Evolutionary conservation across 768 basidiomycete genomes (phyloP), one percentile per base, ranked within the genome.

Genomic region (Russula sp.): DNA sequence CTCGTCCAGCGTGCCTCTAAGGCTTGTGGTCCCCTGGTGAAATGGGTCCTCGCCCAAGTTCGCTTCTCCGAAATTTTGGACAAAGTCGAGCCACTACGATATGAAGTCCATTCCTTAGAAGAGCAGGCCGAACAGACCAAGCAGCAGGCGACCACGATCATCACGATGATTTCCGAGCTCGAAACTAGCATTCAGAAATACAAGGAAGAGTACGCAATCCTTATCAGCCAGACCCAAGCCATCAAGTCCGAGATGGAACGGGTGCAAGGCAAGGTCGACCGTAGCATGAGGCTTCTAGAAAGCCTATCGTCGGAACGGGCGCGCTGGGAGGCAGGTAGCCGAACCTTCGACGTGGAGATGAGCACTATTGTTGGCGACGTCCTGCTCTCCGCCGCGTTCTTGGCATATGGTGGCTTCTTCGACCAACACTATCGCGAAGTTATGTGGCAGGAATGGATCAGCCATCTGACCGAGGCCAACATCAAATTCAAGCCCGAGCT

Each of bases 231-330:
- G 75, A 95, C 92, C 0, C 94, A 98, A 73, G 88, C 94, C 5
- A 98, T 99, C 82, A 97, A 97, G 76, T 81, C 80, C 56, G 97
- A 98, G 77, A 98, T 99, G 97, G 94, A 96, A 70, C 87, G 91
- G 44, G 97, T 99, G 5, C 94, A 98, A 73, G 86, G 89, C 77
- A 97, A 97, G 76, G 97, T 99, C 40, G 90, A 96, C 73, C 90
- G 96, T 67, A 96, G 94, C 73, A 92, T 98, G 89, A 97, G 88
- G 67, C 81, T 98, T 53, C 81, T 99, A 49, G 90, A 89, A 72
- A 96, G 92, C 75, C 79, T 99, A 70, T 97, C 94, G 10, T 98
- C 97, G 0, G 97, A 99, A 75, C 84, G 92, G 73, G 81, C 83
- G 49, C 87, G 97, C 65, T 99, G 97, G 97, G 94, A 98, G 74